A percentile compares a stretch with the other conserved stretches of the same genome.
phyloP scores from a whole-genome alignment of 2,329 filamentous ascomycete genomes.

The Bipolaris victoriae region DNA sequence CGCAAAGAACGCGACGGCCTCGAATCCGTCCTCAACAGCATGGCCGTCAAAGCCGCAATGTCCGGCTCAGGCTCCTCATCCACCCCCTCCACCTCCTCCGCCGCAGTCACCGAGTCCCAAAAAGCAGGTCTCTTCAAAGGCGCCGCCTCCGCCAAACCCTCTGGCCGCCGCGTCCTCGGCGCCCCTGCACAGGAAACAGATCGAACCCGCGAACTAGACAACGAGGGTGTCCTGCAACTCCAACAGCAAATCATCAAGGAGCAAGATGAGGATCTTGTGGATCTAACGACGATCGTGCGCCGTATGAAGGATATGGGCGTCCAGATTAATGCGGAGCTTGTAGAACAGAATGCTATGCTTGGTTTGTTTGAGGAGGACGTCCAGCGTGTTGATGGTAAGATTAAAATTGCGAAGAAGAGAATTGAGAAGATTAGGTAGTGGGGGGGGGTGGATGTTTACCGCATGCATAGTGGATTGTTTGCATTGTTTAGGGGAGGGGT shows the following conservation, averaged over 20 bases:
- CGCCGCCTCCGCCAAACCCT: constrained; percentile 22
- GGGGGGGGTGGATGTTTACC: too few relatives aligned
- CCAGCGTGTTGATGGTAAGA: constrained; percentile 69
- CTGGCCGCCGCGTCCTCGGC: constrained; percentile 71
- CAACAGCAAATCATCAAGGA: constrained; percentile 76
- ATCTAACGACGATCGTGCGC: constrained; percentile 71
- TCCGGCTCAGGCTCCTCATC: constrained; percentile 49
- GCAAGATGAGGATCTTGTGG: constrained; percentile 75
- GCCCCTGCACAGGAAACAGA: constrained; percentile 76
- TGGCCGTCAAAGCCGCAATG: constrained; percentile 58
- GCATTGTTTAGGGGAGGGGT: background rate
- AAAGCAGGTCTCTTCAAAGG: constrained; percentile 47
- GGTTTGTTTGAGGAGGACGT: constrained; percentile 70
- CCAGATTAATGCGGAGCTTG: constrained; percentile 75
- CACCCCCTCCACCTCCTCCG: constrained; percentile 40
- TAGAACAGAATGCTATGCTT: constrained; percentile 75
- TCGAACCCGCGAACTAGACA: constrained; percentile 77
- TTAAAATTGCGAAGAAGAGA: constrained; percentile 75
- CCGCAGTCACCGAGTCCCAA: constrained; percentile 42
- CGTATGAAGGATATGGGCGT: constrained; percentile 79
- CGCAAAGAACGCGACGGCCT: constrained; percentile 77
- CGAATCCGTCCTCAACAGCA: constrained; percentile 72
- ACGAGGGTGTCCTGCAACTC: constrained; percentile 73
- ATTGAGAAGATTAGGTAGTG: constrained; percentile 64
- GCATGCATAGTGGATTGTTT: background rate